Evolutionary conservation across 2,329 filamentous ascomycete genomes (phyloP), one percentile per base, ranked within the genome.

Genomic region (Aspergillus sp.): DNA sequence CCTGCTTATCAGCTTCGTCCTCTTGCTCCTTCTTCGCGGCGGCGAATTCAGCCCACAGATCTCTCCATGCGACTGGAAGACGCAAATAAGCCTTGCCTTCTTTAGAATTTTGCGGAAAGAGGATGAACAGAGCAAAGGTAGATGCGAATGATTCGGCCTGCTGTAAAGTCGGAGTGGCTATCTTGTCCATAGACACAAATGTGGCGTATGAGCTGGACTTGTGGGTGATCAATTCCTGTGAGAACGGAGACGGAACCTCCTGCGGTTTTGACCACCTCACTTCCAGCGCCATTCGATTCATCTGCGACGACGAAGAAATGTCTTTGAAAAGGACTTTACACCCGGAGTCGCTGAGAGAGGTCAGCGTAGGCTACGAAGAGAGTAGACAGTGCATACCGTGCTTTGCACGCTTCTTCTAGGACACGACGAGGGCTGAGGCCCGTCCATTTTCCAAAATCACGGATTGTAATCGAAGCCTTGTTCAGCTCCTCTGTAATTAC

Each of bases 111-210:
- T 86, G 84, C 1, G 88, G 87, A 66, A 93, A 97, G 0, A 96
- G 83, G 46, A 91, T 84, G 74, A 96, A 97, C 1, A 99, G 79
- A 1, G 91, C 92, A 13, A 87, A 83, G 0, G 93, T 96, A 6
- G 93, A 91, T 47, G 95, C 85, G 68, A 89, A 98, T 1, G 89
- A 89, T 75, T 98, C 93, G 6, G 95, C 96, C 73, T 99, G 93
- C 66, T 89, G 87, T 13, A 83, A 68, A 57, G 92, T 90, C 0
- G 92, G 87, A 0, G 92, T 90, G 11, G 92, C 90, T 48, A 96
- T 77, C 0, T 84, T 83, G 4, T 80, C 82, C 90, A 97, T 97
- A 47, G 88, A 90, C 67, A 95, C 87, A 11, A 81, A 85, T 25
- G 89, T 76, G 11, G 74, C 76, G 49, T 76, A 74, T 66, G 80